These are phyloP conservation scores for Lasiosphaeria ovina DNA, from an alignment of 495 filamentous ascomycete genomes.

Conservation along the genomic window DNA sequence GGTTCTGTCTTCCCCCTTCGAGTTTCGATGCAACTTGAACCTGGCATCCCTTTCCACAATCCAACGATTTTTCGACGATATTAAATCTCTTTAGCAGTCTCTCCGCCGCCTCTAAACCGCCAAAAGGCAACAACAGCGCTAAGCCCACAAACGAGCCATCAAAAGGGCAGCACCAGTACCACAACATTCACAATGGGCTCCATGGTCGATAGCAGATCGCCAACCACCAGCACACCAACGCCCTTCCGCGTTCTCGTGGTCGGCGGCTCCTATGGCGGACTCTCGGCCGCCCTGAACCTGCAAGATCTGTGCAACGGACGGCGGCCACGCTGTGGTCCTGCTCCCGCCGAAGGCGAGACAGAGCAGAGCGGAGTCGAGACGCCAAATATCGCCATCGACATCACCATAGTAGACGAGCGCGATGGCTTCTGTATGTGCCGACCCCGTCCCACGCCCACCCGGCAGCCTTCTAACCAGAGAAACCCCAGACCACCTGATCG, in stretches of 20 bases:
- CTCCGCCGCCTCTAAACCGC: not conserved
- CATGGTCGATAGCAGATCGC: not conserved
- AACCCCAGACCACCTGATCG: conserved; percentile 57
- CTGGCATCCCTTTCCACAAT: too few species aligned
- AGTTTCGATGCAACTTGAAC: too few species aligned
- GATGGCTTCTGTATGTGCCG: conserved; percentile 63
- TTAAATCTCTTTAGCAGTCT: not conserved
- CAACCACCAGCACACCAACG: conserved; percentile 3
- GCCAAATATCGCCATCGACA: conserved; percentile 50
- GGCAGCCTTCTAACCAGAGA: not conserved
- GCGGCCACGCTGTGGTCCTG: conserved; percentile 21
- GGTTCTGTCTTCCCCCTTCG: too few species aligned
- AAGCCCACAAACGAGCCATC: not conserved
- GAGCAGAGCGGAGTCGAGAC: conserved; percentile 10
- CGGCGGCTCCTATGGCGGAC: conserved; percentile 65
- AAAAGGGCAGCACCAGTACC: not conserved
- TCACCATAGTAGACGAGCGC: conserved; percentile 67
- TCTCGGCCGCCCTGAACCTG: conserved; percentile 59
- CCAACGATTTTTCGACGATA: too few species aligned
- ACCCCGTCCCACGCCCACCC: conserved; percentile 2
- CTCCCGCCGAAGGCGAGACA: conserved; percentile 25
- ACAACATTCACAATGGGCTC: conserved; percentile 19
- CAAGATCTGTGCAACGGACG: conserved; percentile 55
- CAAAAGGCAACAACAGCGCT: not conserved
- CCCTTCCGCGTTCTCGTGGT: conserved; percentile 51